Evolutionary conservation across 495 filamentous ascomycete genomes (phyloP).

Genomic region (Pseudotulostoma volvatum): DNA sequence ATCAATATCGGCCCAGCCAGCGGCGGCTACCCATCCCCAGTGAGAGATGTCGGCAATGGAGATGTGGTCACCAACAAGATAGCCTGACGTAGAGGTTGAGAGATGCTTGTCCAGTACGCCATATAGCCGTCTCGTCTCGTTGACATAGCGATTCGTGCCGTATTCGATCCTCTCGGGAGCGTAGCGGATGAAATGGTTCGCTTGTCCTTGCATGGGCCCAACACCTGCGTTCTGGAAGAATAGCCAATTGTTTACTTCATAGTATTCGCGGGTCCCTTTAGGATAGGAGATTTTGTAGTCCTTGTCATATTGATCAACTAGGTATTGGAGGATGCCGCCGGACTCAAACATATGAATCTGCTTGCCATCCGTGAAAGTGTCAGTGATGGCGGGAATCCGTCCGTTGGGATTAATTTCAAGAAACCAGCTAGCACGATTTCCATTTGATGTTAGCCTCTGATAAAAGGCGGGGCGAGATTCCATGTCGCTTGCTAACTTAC

Average conservation of each 20-base stretch:
- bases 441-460: not conserved
- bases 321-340: slow-evolving; percentile 74
- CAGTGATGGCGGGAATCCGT: slow-evolving; percentile 82
- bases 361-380: slow-evolving; percentile 55
- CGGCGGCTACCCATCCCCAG: slow-evolving; percentile 55
- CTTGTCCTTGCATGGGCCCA: slow-evolving; percentile 86
- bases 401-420: slow-evolving; percentile 88
- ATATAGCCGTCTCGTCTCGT: slow-evolving; percentile 71
- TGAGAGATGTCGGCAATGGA: slow-evolving; percentile 75
- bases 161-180: slow-evolving; percentile 80
- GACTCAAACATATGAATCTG: slow-evolving; percentile 67
- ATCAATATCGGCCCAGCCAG: slow-evolving; percentile 56
- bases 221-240: slow-evolving; percentile 61
- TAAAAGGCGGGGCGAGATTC: not conserved
- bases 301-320: slow-evolving; percentile 62
- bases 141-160: slow-evolving; percentile 65
- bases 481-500: slow-evolving; percentile 24
- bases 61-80: slow-evolving; percentile 60
- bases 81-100: slow-evolving; percentile 42
- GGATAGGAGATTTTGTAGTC: slow-evolving; percentile 79
- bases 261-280: slow-evolving; percentile 53
- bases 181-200: slow-evolving; percentile 80
- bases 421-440: slow-evolving; percentile 43
- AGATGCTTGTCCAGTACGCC: slow-evolving; percentile 63
- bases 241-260: slow-evolving; percentile 67